Percentiles rank a stretch among this genome's conserved stretches.
phyloP scores from a whole-genome alignment of 208 protist species.

The Sergeia podlipaevii region DNA sequence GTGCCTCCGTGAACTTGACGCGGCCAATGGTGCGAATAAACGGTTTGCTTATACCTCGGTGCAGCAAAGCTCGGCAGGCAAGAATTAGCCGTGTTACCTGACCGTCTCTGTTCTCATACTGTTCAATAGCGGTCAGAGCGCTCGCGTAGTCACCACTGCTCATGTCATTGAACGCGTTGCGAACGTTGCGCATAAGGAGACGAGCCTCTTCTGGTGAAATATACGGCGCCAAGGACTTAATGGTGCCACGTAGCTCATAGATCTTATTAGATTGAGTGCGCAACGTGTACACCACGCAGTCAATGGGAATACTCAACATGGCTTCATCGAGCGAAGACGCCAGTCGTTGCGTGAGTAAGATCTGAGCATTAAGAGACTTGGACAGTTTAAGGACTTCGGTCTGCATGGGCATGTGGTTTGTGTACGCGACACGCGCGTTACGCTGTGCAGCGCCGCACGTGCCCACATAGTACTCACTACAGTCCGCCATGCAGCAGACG shows the following conservation, averaged over 20 bases:
- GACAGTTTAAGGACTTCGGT: constrained; percentile 35
- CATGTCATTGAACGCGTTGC: constrained; percentile 45
- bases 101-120: constrained; percentile 20
- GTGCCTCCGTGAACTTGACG: constrained; percentile 17
- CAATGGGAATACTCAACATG: constrained; percentile 49
- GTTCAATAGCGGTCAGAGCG: constrained; percentile 24
- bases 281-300: constrained; percentile 26
- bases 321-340: constrained; percentile 37
- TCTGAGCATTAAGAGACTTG: constrained; percentile 32
- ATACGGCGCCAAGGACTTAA: constrained; percentile 7
- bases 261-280: constrained; percentile 16
- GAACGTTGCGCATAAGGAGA: constrained; percentile 18
- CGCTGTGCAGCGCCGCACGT: constrained; percentile 41
- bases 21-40: constrained; percentile 33
- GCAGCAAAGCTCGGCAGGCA: constrained; percentile 23
- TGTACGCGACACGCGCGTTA: constrained; percentile 35
- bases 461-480: constrained; percentile 59
- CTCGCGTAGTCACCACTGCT: constrained; percentile 33
- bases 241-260: constrained; percentile 50
- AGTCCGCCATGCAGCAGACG: constrained; percentile 46
- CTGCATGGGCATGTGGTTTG: constrained; percentile 12
- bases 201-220: constrained; percentile 15
- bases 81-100: constrained; percentile 31
- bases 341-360: constrained; percentile 43
- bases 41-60: constrained; percentile 25